phyloP scores from a whole-genome alignment of 331 rosid genomes.

The Arachis monticola region DNA sequence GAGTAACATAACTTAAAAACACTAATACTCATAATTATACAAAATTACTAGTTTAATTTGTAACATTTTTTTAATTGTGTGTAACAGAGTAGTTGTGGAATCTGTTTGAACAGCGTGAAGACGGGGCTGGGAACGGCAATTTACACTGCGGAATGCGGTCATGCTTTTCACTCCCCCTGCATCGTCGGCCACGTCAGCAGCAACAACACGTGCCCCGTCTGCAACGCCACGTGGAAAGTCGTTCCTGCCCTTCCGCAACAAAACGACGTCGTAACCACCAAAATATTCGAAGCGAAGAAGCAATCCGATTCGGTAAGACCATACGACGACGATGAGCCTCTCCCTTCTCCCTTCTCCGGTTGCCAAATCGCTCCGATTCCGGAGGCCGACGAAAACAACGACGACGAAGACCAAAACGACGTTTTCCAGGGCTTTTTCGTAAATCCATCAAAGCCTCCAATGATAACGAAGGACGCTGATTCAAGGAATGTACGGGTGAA shows the following conservation, averaged over 20 bases:
- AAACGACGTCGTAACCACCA: constrained; percentile 6
- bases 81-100: constrained; percentile 73
- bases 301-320: constrained; percentile 31
- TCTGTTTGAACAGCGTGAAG: constrained; percentile 71
- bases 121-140: constrained; percentile 82
- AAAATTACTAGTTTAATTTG: neutral
- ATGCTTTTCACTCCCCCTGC: constrained; percentile 82
- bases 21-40: no score
- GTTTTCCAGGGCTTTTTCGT: constrained; percentile 69
- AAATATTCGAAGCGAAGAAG: neutral
- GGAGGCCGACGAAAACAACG: constrained; percentile 60
- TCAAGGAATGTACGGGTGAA: constrained; percentile 53
- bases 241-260: constrained; percentile 53
- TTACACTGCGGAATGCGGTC: constrained; percentile 82
- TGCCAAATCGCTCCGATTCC: constrained; percentile 61
- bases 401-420: constrained; percentile 33
- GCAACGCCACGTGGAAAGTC: constrained; percentile 69
- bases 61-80: neutral
- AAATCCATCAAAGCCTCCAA: constrained; percentile 42
- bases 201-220: constrained; percentile 67
- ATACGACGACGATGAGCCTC: constrained; percentile 78
- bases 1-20: constrained; percentile 40
- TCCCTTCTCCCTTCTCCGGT: constrained; percentile 51
- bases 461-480: constrained; percentile 14
- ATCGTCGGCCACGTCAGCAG: constrained; percentile 56